phyloP scores from a whole-genome alignment of 805 yeast species.

The Myxozyma melibiosi region DNA sequence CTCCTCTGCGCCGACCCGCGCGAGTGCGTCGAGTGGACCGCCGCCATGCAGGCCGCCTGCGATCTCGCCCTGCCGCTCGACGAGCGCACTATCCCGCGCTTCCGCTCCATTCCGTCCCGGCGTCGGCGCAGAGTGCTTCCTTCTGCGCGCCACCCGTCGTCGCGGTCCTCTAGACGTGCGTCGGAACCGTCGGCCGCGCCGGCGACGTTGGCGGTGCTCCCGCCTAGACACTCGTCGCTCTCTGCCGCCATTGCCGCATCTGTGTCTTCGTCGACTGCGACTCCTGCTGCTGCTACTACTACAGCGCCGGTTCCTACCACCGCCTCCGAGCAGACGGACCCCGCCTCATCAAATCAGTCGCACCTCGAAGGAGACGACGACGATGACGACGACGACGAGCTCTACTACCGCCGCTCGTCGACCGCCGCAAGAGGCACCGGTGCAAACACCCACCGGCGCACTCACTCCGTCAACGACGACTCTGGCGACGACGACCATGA shows the following conservation, averaged over 20 bases:
- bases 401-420: conserved; percentile 22
- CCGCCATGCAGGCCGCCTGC: conserved; percentile 69
- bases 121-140: conserved; percentile 50
- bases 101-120: conserved; percentile 79
- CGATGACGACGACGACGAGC: conserved; percentile 21
- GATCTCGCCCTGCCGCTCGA: conserved; percentile 78
- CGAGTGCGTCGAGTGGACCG: conserved; percentile 78
- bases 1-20: conserved; percentile 63
- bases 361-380: conserved; percentile 7
- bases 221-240: conserved; percentile 8
- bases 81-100: conserved; percentile 70
- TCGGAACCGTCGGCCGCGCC: conserved; percentile 4
- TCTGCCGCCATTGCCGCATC: background rate
- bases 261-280: background rate
- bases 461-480: conserved; percentile 8
- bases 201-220: background rate
- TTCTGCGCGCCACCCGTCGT: conserved; percentile 27
- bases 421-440: conserved; percentile 1
- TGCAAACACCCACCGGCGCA: background rate
- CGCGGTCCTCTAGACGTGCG: conserved; percentile 14
- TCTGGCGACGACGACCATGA: conserved; percentile 18
- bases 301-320: background rate
- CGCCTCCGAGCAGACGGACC: too few species aligned
- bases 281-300: background rate
- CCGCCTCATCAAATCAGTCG: too few species aligned